Base-by-base conservation (phyloP, 1,284 basidiomycete species). In the Trichosporon ovoides region DNA sequence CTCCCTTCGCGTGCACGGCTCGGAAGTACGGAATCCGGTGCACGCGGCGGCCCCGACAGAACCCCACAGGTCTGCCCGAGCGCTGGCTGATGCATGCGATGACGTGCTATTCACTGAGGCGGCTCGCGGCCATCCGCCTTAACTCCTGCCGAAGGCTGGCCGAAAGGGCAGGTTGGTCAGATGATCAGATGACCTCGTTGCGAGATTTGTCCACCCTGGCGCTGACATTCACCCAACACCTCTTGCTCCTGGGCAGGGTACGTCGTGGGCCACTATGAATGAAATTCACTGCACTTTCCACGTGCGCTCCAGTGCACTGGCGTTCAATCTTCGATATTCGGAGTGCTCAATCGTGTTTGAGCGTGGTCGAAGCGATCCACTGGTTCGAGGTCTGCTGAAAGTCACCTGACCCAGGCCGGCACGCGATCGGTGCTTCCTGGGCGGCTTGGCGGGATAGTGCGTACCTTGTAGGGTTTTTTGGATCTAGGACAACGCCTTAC, bases 151-250 rank as follows among this genome's bases (percentile, higher is more conserved):
- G 13, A n/a, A 37, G 20, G 38, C 20, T 24, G 20, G 38, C 38
- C 38, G 38, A 22, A 20, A 19, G 20, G 24, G 43, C n/a, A 19
- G 10, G 22, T 12, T 12, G 43, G 43, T 48, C 43, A 48, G 13
- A 31, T 48, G 43, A 48, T 48, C 43, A 48, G 13, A 31, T 48
- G 43, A 48, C 43, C 43, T 48, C 18, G 35, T 35, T 16, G 37
- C 37, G 16, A 22, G 28, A 16, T 2, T 5, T 16, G 22, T 48
- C 22, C 43, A 48, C 43, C 43, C 28, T 31, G 28, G 28, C 4
- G n/a, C n/a, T 24, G 43, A 12, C n/a, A 22, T 48, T 22, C 43
- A 48, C 43, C 28, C 28, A 9, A 4, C 35, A 7, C 13, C 11
- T 12, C 13, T 37, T 37, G 35, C 3, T 37, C 6, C 35, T 31